phyloP scores from a whole-genome alignment of 1,284 basidiomycete genomes.

The Porodaedalea pini region DNA sequence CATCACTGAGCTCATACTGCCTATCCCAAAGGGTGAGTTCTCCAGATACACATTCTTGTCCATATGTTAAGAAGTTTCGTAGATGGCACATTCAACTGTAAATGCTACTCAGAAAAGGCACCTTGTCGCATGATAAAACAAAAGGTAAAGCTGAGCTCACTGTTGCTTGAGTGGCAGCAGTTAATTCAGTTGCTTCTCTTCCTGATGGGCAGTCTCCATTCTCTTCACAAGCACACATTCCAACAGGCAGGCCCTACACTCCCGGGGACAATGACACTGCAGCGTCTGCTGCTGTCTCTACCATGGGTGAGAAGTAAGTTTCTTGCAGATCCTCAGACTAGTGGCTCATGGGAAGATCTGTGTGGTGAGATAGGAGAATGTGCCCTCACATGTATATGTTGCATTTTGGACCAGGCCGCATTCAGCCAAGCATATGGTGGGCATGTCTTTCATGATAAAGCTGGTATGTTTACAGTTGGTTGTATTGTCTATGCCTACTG shows the following conservation, averaged over 20 bases:
- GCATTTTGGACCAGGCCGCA: conserved; percentile 71
- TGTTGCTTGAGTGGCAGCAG: conserved; percentile 52
- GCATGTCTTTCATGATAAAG: conserved; percentile 87
- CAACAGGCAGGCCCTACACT: conserved; percentile 22
- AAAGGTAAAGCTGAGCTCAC: conserved; percentile 74
- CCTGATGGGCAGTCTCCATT: conserved; percentile 29
- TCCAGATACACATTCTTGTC: too few relatives aligned
- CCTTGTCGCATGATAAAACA: conserved; percentile 66
- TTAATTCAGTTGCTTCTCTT: conserved; percentile 34
- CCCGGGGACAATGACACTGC: conserved; percentile 23
- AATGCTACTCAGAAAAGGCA: conserved; percentile 84
- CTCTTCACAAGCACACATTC: conserved; percentile 15
- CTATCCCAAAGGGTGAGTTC: conserved; percentile 84
- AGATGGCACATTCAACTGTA: conserved; percentile 93
- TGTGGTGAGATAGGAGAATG: conserved; percentile 52
- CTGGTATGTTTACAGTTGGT: conserved; percentile 51
- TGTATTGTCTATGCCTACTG: conserved; percentile 9
- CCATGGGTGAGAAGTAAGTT: conserved; percentile 68
- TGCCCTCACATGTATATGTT: conserved; percentile 88
- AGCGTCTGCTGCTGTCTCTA: conserved; percentile 16
- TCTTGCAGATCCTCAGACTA: not conserved
- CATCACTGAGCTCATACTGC: conserved; percentile 86
- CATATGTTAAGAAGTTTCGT: too few relatives aligned
- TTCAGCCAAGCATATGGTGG: conserved; percentile 90
- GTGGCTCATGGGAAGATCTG: not conserved